Evolutionary conservation across 257 asterid genomes (phyloP), one percentile per base, ranked within the genome.

Genomic region (Capsicum rhomboideum): DNA sequence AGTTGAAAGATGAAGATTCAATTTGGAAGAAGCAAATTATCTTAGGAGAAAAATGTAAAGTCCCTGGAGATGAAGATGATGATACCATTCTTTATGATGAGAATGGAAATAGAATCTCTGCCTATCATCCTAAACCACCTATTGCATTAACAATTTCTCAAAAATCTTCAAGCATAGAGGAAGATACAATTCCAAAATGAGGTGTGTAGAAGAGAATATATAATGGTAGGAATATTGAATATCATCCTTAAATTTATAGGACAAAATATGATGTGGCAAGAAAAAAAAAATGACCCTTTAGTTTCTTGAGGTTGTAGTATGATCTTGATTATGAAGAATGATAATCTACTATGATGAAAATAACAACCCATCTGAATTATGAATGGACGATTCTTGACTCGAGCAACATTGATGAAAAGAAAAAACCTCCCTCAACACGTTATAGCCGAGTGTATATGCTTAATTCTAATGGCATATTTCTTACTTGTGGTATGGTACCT

Each of bases 11-110:
- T 11, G 97, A 96, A 84, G 99, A 96, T 64, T 96, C 97, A 52
- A 82, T 96, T 11, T 96, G 98, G 99, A 96, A 91, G 86, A 96
- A 94, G 86, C 89, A 94, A 31, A 96, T 96, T n/a, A 94, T 96
- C 29, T 72, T 96, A 54, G 99, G 99, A 10, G 99, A 96, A 84
- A 91, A 91, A 83, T 93, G 97, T 87, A 91, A 87, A 88, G 93
- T 94, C 10, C 95, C 28, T 34, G 44, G 16, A 0, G 93, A 91
- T 18, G 94, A 90, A 1, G 91, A 90, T 34, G 91, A 90, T 2
- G 91, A 88, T 16, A 52, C 85, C 13, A 79, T 93, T 55, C 56
- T 93, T 61, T 91, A 88, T 61, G 99, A 96, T 79, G 97, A 92
- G 59, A 88, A 93, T 44, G 97, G 98, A 2, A 91, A 91, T 23